These are phyloP conservation scores for Coniochaeta ligniaria DNA, from an alignment of 2,329 filamentous ascomycete genomes.

Conservation along the genomic window DNA sequence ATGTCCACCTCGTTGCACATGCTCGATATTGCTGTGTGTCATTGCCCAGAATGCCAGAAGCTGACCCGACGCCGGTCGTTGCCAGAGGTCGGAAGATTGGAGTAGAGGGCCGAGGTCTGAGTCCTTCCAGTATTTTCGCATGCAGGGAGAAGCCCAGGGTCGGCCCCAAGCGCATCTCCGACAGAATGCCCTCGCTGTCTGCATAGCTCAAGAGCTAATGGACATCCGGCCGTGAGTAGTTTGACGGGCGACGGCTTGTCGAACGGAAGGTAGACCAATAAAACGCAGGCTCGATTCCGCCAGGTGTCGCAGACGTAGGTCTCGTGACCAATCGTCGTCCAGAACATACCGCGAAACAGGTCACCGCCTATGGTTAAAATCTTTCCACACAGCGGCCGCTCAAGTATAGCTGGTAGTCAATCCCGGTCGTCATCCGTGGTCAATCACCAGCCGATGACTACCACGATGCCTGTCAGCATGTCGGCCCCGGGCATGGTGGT, in stretches of 20 bases:
- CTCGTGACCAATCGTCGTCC: slow-evolving; percentile 60
- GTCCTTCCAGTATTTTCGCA: too few relatives aligned
- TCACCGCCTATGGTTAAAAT: slow-evolving; percentile 59
- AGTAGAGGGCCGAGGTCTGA: too few relatives aligned
- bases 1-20: too few relatives aligned
- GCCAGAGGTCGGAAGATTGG: too few relatives aligned
- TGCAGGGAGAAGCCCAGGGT: slow-evolving; percentile 12
- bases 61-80: too few relatives aligned
- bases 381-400: slow-evolving; percentile 58
- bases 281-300: slow-evolving; percentile 39
- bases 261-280: slow-evolving; percentile 26
- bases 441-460: slow-evolving; percentile 51
- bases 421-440: slow-evolving; percentile 59
- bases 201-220: slow-evolving; percentile 32
- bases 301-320: slow-evolving; percentile 56
- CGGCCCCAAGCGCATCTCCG: slow-evolving; percentile 9
- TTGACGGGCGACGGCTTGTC: slow-evolving; percentile 31
- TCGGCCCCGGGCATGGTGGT: too few relatives aligned
- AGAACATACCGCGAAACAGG: slow-evolving; percentile 57
- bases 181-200: slow-evolving; percentile 22
- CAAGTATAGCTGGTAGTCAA: slow-evolving; percentile 62
- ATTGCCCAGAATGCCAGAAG: too few relatives aligned
- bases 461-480: slow-evolving; percentile 57
- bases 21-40: too few relatives aligned
- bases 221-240: slow-evolving; percentile 33